A percentile compares a stretch with the other conserved stretches of the same genome.
phyloP scores from a whole-genome alignment of 2,329 filamentous ascomycete genomes.

The Calonectria pteridis region DNA sequence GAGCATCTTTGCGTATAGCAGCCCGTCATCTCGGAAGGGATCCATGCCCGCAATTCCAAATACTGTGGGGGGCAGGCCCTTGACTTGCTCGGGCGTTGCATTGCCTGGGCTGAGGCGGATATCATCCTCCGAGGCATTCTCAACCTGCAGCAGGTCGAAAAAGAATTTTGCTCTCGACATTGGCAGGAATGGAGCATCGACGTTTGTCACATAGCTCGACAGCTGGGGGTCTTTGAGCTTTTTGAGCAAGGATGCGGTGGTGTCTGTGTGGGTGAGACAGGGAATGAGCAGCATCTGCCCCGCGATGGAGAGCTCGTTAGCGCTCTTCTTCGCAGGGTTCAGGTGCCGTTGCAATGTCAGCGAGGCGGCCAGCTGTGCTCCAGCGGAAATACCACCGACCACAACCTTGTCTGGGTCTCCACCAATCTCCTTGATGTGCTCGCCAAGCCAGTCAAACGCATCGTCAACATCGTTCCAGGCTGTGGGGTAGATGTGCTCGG shows the following conservation, averaged over 20 bases:
- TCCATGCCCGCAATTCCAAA: background rate
- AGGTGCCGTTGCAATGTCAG: background rate
- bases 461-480: background rate
- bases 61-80: background rate
- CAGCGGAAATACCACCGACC: constrained; percentile 2
- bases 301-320: background rate
- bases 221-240: background rate
- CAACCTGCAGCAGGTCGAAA: background rate
- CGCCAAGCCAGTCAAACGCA: background rate
- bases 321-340: background rate
- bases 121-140: background rate
- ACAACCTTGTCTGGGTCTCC: constrained; percentile 5
- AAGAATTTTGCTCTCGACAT: background rate
- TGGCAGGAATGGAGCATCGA: background rate
- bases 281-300: background rate
- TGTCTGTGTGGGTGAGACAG: background rate
- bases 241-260: background rate
- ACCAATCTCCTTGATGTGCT: background rate
- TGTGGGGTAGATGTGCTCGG: background rate
- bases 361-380: background rate
- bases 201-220: background rate
- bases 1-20: background rate
- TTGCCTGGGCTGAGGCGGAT: background rate
- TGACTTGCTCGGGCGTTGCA: background rate
- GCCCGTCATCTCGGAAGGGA: constrained; percentile 11